A percentile compares a stretch with the other conserved stretches of the same genome.
Evolutionary conservation across 257 asterid genomes (phyloP).

Genomic region (Solanum chiquidenum): DNA sequence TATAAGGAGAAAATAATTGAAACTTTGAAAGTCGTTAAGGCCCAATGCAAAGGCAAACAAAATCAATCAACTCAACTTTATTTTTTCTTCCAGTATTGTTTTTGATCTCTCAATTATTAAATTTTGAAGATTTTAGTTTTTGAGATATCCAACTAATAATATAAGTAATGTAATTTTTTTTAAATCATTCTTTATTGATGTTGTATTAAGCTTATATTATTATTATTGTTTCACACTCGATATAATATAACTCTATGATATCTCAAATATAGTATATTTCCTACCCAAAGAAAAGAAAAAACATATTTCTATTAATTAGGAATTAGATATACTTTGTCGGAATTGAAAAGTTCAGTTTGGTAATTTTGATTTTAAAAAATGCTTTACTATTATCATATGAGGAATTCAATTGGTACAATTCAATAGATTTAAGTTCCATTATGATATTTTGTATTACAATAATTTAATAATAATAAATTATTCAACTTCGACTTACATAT

Average conservation of each 20-base stretch:
- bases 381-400: not conserved
- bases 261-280: not conserved
- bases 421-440: not conserved
- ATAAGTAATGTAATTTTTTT: not conserved
- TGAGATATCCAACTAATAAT: not conserved
- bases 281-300: not conserved
- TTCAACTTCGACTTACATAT: not conserved
- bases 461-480: not conserved
- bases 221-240: too few relatives aligned
- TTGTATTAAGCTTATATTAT: not conserved
- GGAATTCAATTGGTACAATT: not conserved
- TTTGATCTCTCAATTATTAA: not conserved
- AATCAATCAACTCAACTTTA: not conserved
- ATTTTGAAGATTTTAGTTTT: not conserved
- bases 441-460: not conserved
- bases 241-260: not conserved
- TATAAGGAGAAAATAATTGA: constrained; percentile 1
- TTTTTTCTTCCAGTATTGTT: not conserved
- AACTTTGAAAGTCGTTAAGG: not conserved
- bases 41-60: not conserved
- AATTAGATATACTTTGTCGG: not conserved
- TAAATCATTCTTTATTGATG: not conserved
- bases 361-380: not conserved
- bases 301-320: not conserved
- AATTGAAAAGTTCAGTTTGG: not conserved